These are phyloP conservation scores for Leishmania turanica DNA, from an alignment of 208 protist genomes.

Conservation along the genomic window DNA sequence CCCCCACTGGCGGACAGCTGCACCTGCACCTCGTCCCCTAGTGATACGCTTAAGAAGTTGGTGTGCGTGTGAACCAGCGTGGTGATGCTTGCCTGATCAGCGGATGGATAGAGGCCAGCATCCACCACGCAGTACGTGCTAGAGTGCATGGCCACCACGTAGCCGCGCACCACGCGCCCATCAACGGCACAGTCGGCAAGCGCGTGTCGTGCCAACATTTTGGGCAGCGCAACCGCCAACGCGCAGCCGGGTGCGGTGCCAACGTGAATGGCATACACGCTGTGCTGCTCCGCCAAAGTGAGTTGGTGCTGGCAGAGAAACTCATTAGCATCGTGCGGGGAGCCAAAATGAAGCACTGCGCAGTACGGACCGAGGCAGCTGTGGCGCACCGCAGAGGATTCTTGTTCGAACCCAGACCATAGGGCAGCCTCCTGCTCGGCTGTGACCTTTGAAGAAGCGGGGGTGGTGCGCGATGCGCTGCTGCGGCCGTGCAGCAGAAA, in stretches of 20 bases:
- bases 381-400: constrained; percentile 27
- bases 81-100: constrained; percentile 24
- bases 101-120: constrained; percentile 45
- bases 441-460: constrained; percentile 17
- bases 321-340: constrained; percentile 46
- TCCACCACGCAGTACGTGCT: constrained; percentile 68
- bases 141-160: constrained; percentile 52
- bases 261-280: constrained; percentile 47
- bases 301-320: constrained; percentile 59
- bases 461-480: constrained; percentile 5
- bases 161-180: constrained; percentile 58
- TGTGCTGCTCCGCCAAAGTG: constrained; percentile 36
- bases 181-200: constrained; percentile 23
- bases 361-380: constrained; percentile 53
- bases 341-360: constrained; percentile 45
- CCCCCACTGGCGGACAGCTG: constrained; percentile 37
- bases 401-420: constrained; percentile 28
- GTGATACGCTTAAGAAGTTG: constrained; percentile 70
- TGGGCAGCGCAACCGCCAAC: constrained; percentile 18
- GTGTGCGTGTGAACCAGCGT: constrained; percentile 58
- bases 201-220: constrained; percentile 25
- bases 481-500: constrained; percentile 27
- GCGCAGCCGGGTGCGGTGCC: constrained; percentile 25
- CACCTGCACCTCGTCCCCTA: constrained; percentile 70
- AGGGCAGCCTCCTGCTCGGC: constrained; percentile 36